Conservation (phyloP, 805 yeast species). For the Lipomyces lipofer region DNA sequence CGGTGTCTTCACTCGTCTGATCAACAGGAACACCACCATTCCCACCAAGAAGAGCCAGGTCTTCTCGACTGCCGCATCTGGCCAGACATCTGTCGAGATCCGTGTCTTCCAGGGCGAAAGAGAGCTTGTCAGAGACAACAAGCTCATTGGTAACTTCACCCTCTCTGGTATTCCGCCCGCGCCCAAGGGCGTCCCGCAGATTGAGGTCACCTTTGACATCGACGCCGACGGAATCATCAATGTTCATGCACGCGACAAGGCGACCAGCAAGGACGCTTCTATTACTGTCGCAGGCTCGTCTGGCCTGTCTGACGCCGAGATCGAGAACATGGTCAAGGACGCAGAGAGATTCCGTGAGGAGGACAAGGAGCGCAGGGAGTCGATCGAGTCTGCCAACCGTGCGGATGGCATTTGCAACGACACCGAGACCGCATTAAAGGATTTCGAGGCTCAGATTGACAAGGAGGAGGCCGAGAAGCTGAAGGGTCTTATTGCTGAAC, state of each 20-base stretch:
- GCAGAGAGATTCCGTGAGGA: slow-evolving; percentile 87
- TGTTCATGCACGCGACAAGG: slow-evolving; percentile 92
- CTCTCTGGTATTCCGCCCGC: slow-evolving; percentile 94
- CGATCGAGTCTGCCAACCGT: slow-evolving; percentile 82
- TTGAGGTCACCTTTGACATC: slow-evolving; percentile 91
- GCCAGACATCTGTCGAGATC: slow-evolving; percentile 95
- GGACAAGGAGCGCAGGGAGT: slow-evolving; percentile 81
- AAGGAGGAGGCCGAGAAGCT: slow-evolving; percentile 57
- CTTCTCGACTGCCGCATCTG: slow-evolving; percentile 94
- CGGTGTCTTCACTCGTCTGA: slow-evolving; percentile 92
- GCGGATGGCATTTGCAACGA: slow-evolving; percentile 83
- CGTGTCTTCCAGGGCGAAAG: slow-evolving; percentile 99
- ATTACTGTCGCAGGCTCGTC: slow-evolving; percentile 96
- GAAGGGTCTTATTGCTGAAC: slow-evolving; percentile 55
- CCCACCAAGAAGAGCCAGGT: slow-evolving; percentile 96
- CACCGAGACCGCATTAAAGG: slow-evolving; percentile 80
- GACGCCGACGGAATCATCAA: slow-evolving; percentile 98
- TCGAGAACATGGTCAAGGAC: slow-evolving; percentile 86
- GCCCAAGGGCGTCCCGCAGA: slow-evolving; percentile 92
- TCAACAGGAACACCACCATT: slow-evolving; percentile 91
- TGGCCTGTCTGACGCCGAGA: slow-evolving; percentile 85
- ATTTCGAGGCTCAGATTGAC: slow-evolving; percentile 68
- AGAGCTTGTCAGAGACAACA: slow-evolving; percentile 96
- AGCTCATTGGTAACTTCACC: slow-evolving; percentile 95
- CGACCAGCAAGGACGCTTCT: slow-evolving; percentile 88